Evolutionary conservation across 805 yeast species (phyloP).

Genomic region (Wickerhamiella cacticola): DNA sequence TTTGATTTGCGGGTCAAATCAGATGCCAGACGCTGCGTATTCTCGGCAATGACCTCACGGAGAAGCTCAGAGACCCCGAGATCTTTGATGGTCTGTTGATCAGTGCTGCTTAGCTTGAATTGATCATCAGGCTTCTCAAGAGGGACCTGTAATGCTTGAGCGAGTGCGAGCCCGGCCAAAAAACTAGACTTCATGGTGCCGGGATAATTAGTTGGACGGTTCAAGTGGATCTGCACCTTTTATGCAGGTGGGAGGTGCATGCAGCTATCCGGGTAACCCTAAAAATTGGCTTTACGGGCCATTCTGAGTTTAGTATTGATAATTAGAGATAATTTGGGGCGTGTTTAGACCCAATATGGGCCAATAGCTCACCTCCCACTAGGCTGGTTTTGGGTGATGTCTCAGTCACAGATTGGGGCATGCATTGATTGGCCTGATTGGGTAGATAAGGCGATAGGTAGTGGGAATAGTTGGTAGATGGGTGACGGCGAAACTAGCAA

Average conservation of each 20-base stretch:
- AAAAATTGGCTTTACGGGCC: not conserved
- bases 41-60: not conserved
- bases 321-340: too few relatives aligned
- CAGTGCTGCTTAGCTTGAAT: not conserved
- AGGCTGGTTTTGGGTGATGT: too few relatives aligned
- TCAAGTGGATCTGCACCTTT: not conserved
- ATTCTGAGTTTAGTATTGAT: not conserved
- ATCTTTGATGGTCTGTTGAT: not conserved
- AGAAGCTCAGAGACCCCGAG: not conserved
- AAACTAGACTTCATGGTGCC: not conserved
- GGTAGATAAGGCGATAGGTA: not conserved
- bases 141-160: not conserved
- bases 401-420: constrained; percentile 2
- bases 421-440: not conserved
- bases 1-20: not conserved
- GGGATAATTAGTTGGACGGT: not conserved
- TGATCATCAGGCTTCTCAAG: not conserved
- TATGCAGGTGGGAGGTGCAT: not conserved
- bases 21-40: not conserved
- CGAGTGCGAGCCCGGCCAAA: not conserved
- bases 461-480: not conserved
- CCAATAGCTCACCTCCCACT: too few relatives aligned
- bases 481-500: too few relatives aligned
- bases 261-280: not conserved
- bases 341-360: too few relatives aligned